phyloP scores from a whole-genome alignment of 1,284 basidiomycete species.

The Phenoliferia sp. region DNA sequence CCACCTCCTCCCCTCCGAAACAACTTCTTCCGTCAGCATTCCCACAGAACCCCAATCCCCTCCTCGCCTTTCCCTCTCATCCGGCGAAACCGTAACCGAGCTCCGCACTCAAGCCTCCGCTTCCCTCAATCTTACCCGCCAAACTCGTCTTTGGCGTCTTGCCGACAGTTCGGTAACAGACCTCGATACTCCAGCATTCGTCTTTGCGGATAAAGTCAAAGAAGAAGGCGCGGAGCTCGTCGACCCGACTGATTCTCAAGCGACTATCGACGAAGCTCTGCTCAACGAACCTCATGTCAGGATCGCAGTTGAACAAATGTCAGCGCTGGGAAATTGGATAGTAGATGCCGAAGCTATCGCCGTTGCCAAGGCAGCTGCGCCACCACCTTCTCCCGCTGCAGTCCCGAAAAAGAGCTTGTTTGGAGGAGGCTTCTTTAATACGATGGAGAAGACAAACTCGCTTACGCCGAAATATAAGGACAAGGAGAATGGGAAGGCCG shows the following conservation, averaged over 20 bases:
- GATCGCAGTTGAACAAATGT: slow-evolving; percentile 40
- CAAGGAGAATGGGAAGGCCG: slow-evolving; percentile 1
- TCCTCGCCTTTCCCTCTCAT: slow-evolving; percentile 31
- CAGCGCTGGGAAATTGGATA: slow-evolving; percentile 34
- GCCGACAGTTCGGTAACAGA: slow-evolving; percentile 2
- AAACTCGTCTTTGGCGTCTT: slow-evolving; percentile 20
- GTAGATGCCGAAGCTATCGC: slow-evolving; percentile 27
- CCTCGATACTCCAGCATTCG: slow-evolving; percentile 23
- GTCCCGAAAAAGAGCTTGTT: slow-evolving; percentile 17
- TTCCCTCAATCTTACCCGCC: slow-evolving; percentile 13
- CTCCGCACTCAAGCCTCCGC: slow-evolving; percentile 34
- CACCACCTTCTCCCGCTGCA: slow-evolving; percentile 14
- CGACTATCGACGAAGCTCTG: slow-evolving; percentile 38
- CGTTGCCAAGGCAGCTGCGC: slow-evolving; percentile 14
- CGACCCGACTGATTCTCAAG: slow-evolving; percentile 20
- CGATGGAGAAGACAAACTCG: slow-evolving; percentile 8
- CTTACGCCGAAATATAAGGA: slow-evolving; percentile 4
- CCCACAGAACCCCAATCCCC: slow-evolving; percentile 12
- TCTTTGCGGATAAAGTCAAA: slow-evolving; percentile 34
- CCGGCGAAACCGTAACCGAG: slow-evolving; percentile 32
- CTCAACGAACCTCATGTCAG: slow-evolving; percentile 19
- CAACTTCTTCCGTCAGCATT: slow-evolving; percentile 12
- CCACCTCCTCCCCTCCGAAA: slow-evolving; percentile 40
- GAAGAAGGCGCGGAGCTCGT: slow-evolving; percentile 34
- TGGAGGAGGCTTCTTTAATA: slow-evolving; percentile 1